Base-by-base conservation (phyloP, 495 filamentous ascomycete genomes). In the Penicillium daleae region DNA sequence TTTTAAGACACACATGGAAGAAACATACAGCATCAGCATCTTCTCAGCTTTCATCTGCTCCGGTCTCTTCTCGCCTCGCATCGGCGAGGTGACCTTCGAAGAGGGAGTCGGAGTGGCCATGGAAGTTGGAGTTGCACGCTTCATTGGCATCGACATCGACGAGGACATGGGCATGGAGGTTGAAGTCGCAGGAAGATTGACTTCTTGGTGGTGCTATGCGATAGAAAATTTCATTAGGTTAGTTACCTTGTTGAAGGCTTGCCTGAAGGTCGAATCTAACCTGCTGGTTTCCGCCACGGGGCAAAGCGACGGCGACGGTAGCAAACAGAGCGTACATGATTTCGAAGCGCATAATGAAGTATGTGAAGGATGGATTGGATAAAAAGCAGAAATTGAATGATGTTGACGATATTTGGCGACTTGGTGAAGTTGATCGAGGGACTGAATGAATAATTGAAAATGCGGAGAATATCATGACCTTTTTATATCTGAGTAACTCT, bases 321-420 rank as follows among this genome's bases (percentile, higher is more conserved):
- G 56, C 40, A 9, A 65, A 67, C 15, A 60, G 9, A 6, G 59
- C 48, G 29, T 6, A 65, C 4, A 62, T 22, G 1, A 65, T 4
- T 44, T 29, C 29, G 10, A 62, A 53, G 13, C 33, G 62, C 66
- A 68, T 68, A 8, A 21, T 62, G 44, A 54, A 44, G 19, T 4
- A 6, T 22, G 17, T 48, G 1, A 15, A 46, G 4, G 6, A 17
- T 1, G 42, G 12, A 10, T 22, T 9, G 9, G 13, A 9, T 31
- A 21, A 22, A 35, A 21, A 27, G 33, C 4, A 1, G 31, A n/a
- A 22, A 19, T 13, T 13, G 39, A 4, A 3, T 46, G 7, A 17
- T 40, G 22, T 42, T 42, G 1, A 3, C 21, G 8, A 4, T 22
- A 22, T 33, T 53, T 33, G 50, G 15, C 26, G 15, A 27, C 22